These are phyloP conservation scores for Rhodosorus marinus DNA, from an alignment of 23 red algal species.

Conservation along the genomic window DNA sequence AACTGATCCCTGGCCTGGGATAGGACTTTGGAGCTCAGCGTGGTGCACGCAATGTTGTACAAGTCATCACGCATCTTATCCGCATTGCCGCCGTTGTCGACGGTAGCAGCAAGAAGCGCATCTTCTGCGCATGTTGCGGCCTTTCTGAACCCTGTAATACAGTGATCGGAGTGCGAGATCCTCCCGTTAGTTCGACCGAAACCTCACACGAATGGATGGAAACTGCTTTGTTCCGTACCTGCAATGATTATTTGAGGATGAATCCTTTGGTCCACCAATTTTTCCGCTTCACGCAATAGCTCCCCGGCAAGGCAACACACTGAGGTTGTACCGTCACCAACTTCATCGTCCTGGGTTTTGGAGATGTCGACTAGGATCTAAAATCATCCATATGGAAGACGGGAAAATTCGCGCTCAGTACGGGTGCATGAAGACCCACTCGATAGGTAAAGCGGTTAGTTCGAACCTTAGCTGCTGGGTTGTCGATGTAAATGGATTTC, in stretches of 20 bases:
- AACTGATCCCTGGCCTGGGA: slow-evolving; percentile 80
- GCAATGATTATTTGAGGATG: slow-evolving; percentile 79
- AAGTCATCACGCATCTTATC: slow-evolving; percentile 42
- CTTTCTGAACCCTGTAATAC: slow-evolving; percentile 53
- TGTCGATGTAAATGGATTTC: slow-evolving; percentile 59
- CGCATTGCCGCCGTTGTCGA: slow-evolving; percentile 34
- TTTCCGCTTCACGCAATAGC: slow-evolving; percentile 88
- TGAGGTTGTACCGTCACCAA: slow-evolving; percentile 93
- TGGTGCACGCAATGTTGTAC: slow-evolving; percentile 71
- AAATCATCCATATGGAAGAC: neutral
- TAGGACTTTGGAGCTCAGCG: slow-evolving; percentile 82
- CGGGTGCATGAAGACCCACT: neutral
- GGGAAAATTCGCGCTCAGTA: neutral
- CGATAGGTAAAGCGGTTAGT: neutral
- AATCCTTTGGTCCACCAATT: slow-evolving; percentile 65
- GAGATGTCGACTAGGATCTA: slow-evolving; percentile 68
- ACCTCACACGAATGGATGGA: too few relatives aligned
- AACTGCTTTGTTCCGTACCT: too few relatives aligned
- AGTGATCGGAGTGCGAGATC: too few relatives aligned
- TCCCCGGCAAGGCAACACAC: slow-evolving; percentile 95
- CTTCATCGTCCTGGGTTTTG: slow-evolving; percentile 91
- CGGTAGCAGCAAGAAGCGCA: slow-evolving; percentile 43
- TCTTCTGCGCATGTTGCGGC: slow-evolving; percentile 33
- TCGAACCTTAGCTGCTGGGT: slow-evolving; percentile 62
- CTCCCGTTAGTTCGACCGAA: too few relatives aligned